Conservation (phyloP, 352 stramenopile genomes). For the Elongisporangium undulatum region DNA sequence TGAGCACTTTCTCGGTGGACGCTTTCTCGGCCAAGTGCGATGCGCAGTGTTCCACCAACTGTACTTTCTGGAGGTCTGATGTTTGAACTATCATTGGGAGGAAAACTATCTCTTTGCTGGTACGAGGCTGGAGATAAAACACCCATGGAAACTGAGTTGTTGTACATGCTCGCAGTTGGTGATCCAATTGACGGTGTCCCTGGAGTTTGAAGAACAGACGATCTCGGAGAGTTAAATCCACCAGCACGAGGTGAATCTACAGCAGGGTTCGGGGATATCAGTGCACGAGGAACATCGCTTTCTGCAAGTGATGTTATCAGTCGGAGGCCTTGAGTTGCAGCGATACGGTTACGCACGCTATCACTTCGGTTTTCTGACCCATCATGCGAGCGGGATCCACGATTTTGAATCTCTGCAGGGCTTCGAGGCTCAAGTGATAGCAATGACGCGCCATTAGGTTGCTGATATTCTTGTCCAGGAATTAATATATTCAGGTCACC, state of each 20-base stretch:
- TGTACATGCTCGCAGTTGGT: slow-evolving; percentile 47
- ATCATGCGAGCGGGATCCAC: slow-evolving; percentile 34
- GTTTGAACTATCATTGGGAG: slow-evolving; percentile 14
- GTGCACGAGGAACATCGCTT: slow-evolving; percentile 68
- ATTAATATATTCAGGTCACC: slow-evolving; percentile 41
- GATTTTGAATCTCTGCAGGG: slow-evolving; percentile 81
- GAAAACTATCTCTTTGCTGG: slow-evolving; percentile 72
- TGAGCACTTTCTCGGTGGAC: slow-evolving; percentile 47
- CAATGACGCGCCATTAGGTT: slow-evolving; percentile 32
- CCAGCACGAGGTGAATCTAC: slow-evolving; percentile 78
- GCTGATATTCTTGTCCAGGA: slow-evolving; percentile 70
- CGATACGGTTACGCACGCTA: slow-evolving; percentile 23
- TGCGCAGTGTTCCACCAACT: slow-evolving; percentile 59
- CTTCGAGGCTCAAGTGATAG: slow-evolving; percentile 48
- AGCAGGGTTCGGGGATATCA: slow-evolving; percentile 84
- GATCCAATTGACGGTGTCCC: slow-evolving; percentile 57
- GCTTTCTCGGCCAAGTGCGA: slow-evolving; percentile 70
- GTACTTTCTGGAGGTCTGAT: slow-evolving; percentile 30
- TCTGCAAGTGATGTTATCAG: slow-evolving; percentile 81
- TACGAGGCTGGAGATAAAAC: slow-evolving; percentile 79
- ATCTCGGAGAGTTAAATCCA: slow-evolving; percentile 75
- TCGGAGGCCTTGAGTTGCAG: slow-evolving; percentile 63
- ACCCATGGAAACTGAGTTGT: slow-evolving; percentile 26
- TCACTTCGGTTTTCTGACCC: slow-evolving; percentile 14
- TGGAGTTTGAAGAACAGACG: slow-evolving; percentile 60